A percentile compares a stretch with the other conserved stretches of the same genome.
Evolutionary conservation across 73 alveolate genomes (phyloP).

Genomic region (Breviolum minutum): DNA sequence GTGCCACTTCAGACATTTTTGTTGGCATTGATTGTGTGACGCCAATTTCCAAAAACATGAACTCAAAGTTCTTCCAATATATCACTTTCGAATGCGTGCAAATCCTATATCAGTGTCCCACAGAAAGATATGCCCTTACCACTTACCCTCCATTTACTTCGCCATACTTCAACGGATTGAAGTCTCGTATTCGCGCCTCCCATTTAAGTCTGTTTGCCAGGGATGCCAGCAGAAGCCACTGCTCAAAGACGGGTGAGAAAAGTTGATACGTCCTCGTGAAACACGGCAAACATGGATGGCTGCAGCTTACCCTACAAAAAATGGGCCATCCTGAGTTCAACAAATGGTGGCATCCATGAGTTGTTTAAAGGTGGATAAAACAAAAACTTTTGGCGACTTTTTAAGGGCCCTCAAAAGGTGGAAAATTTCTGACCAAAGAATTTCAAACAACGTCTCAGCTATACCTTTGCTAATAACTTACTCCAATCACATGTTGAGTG

Average conservation of each 20-base stretch:
- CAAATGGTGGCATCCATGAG: too few relatives aligned
- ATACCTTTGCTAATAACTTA: too few relatives aligned
- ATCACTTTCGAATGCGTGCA: too few relatives aligned
- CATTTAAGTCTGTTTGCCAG: conserved; percentile 39
- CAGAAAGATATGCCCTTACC: background rate
- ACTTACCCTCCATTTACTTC: background rate
- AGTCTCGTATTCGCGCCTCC: conserved; percentile 55
- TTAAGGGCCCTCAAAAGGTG: too few relatives aligned
- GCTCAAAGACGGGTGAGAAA: conserved; percentile 67
- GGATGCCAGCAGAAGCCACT: conserved; percentile 78
- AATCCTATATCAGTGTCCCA: background rate
- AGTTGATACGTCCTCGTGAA: background rate
- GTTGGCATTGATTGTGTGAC: background rate
- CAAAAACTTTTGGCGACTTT: too few relatives aligned
- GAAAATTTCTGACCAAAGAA: too few relatives aligned
- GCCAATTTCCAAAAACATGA: background rate
- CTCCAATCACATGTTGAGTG: too few relatives aligned
- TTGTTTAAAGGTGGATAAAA: too few relatives aligned
- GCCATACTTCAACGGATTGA: background rate
- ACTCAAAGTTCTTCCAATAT: background rate
- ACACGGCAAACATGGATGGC: background rate
- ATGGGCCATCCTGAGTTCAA: background rate
- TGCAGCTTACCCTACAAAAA: background rate
- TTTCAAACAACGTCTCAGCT: too few relatives aligned
- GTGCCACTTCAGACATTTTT: background rate